These are phyloP conservation scores for Trichophyton schoenleinii DNA, from an alignment of 2,329 filamentous ascomycete species.

Conservation along the genomic window DNA sequence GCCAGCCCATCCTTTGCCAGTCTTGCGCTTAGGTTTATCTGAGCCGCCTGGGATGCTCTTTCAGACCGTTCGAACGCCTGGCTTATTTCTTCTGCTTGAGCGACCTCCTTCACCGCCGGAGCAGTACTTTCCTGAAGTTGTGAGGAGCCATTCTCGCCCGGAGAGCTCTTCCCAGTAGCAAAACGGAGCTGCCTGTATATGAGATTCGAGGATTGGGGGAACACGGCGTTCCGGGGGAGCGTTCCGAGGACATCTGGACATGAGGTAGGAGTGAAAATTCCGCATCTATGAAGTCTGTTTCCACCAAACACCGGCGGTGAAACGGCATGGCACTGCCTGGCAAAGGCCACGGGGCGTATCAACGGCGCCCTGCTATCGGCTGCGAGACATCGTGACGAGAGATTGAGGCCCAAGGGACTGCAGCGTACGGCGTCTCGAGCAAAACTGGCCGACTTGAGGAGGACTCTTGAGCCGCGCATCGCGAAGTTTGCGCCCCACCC, in stretches of 20 bases:
- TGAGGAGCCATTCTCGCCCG: background rate
- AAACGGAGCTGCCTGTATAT: background rate
- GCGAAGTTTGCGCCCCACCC: background rate
- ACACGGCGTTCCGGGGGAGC: background rate
- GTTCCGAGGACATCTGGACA: background rate
- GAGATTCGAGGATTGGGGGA: background rate
- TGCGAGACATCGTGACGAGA: background rate
- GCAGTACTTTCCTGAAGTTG: background rate
- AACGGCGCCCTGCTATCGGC: background rate
- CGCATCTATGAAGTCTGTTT: background rate
- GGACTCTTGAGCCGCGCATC: background rate
- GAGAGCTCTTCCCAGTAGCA: background rate
- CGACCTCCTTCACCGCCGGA: background rate
- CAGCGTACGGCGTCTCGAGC: background rate
- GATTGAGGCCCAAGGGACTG: background rate
- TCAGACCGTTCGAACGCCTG: constrained; percentile 60
- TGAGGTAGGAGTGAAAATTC: background rate
- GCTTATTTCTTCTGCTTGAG: constrained; percentile 35
- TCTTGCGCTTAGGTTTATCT: constrained; percentile 79
- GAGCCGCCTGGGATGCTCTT: constrained; percentile 71
- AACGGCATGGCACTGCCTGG: background rate
- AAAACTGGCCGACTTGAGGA: background rate
- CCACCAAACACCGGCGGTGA: background rate
- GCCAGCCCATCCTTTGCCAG: constrained; percentile 64
- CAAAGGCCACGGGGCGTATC: background rate